Percentiles rank a stretch among this genome's conserved stretches.
Conservation (phyloP, 345 rosid genomes). For the Populus tremula region DNA sequence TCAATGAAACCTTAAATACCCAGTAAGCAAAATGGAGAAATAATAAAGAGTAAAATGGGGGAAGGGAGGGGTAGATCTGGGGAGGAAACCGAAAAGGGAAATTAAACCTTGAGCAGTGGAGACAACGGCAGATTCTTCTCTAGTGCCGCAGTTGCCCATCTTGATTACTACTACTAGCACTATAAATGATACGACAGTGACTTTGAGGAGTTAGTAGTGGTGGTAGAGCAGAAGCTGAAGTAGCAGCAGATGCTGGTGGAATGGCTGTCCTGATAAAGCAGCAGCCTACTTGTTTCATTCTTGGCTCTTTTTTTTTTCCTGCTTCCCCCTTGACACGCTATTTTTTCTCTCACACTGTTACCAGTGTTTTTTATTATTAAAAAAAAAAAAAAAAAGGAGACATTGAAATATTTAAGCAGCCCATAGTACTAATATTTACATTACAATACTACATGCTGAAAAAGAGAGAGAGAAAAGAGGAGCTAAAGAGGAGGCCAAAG, state of each 20-base stretch:
- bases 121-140: conserved; percentile 88
- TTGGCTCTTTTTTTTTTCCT: neutral
- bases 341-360: neutral
- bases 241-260: neutral
- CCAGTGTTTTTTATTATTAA: neutral
- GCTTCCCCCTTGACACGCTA: neutral
- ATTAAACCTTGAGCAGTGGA: conserved; percentile 71
- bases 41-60: neutral
- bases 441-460: neutral
- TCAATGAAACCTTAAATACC: neutral
- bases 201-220: neutral
- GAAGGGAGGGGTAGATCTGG: conserved; percentile 19
- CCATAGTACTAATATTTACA: neutral
- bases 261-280: conserved; percentile 11
- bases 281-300: conserved; percentile 22
- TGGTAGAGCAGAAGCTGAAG: neutral
- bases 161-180: neutral
- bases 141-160: conserved; percentile 97
- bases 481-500: too few relatives aligned
- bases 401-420: neutral
- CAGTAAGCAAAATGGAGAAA: neutral
- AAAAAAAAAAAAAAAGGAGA: neutral
- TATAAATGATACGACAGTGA: conserved; percentile 1
- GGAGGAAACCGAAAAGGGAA: conserved; percentile 2
- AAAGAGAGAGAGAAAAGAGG: neutral